Evolutionary conservation across 768 basidiomycete genomes (phyloP), one percentile per base, ranked within the genome.

Genomic region (Pleurotus platypus): DNA sequence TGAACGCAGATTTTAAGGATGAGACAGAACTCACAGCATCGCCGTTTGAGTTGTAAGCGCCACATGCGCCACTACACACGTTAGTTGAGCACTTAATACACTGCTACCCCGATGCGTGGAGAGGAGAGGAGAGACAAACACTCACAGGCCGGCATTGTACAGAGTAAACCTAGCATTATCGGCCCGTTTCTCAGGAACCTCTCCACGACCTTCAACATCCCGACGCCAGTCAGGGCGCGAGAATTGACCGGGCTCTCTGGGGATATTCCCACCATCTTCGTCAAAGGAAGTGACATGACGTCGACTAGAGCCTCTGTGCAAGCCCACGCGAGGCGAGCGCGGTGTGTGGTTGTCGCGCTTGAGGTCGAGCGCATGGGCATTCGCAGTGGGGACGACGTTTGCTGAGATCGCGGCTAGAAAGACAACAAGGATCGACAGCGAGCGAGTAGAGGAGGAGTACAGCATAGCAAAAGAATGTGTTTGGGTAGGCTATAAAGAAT

Each of bases 11-110:
- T 13, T 16, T 20, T 42, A 22, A 24, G 5, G 46, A n/a, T 12
- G 45, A 57, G 20, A 16, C n/a, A 8, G 4, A 24, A 70, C 73
- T 63, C 56, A 75, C 72, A 63, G 64, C 71, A 24, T 72, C 72
- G 37, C 51, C 60, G 12, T 62, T 61, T 15, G 38, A 20, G 60
- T 72, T 71, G 22, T 57, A 20, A 16, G 59, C 61, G 27, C 74
- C 74, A 57, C 78, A 80, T 4, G 79, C 78, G 48, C 78, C 79
- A 55, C 78, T 80, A 51, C 54, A 61, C 20, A 60, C 16, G 39
- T 16, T 18, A 42, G 50, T 35, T 35, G 8, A 35, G 40, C 40
- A 13, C 40, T 13, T 42, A 22, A 5, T 16, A 11, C n/a, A 45
- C 20, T 18, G 42, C n/a, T 45, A n/a, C 13, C 42, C 42, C 30